Percentiles rank a stretch among this genome's conserved stretches.
These are phyloP conservation scores for Phallus indusiatus DNA, from an alignment of 768 basidiomycete species.

Conservation along the genomic window DNA sequence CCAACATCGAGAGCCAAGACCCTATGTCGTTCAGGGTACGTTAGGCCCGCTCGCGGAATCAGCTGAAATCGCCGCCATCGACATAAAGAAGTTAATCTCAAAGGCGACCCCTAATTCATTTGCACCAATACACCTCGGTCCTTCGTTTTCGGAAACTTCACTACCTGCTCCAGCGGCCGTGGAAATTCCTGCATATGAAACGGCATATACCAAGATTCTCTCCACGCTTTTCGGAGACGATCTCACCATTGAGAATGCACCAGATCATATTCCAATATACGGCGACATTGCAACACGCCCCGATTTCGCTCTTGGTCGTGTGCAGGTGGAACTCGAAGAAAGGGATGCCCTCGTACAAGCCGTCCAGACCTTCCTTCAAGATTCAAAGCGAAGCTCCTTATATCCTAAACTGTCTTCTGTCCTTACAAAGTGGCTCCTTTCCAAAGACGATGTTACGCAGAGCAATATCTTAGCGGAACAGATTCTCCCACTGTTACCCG, in stretches of 20 bases:
- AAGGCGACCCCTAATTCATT: conserved; percentile 26
- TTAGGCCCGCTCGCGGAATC: conserved; percentile 39
- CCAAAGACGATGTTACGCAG: conserved; percentile 60
- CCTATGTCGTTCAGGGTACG: conserved; percentile 51
- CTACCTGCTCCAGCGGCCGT: conserved; percentile 30
- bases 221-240: conserved; percentile 68
- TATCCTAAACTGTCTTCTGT: conserved; percentile 54
- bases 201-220: conserved; percentile 85
- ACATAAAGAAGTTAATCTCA: conserved; percentile 46
- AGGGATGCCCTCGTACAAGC: conserved; percentile 56
- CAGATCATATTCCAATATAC: conserved; percentile 55
- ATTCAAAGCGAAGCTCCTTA: conserved; percentile 33
- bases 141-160: conserved; percentile 17
- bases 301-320: conserved; percentile 88
- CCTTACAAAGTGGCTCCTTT: conserved; percentile 71
- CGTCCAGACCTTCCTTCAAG: conserved; percentile 53
- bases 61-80: conserved; percentile 27
- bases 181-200: conserved; percentile 69
- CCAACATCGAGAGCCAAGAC: conserved; percentile 45
- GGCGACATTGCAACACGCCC: conserved; percentile 81
- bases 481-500: conserved; percentile 42
- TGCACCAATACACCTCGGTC: conserved; percentile 37
- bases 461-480: conserved; percentile 50
- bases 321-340: conserved; percentile 71
- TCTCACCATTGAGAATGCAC: conserved; percentile 80